Evolutionary conservation across 495 filamentous ascomycete species (phyloP).

Genomic region (Bacidia rubella): DNA sequence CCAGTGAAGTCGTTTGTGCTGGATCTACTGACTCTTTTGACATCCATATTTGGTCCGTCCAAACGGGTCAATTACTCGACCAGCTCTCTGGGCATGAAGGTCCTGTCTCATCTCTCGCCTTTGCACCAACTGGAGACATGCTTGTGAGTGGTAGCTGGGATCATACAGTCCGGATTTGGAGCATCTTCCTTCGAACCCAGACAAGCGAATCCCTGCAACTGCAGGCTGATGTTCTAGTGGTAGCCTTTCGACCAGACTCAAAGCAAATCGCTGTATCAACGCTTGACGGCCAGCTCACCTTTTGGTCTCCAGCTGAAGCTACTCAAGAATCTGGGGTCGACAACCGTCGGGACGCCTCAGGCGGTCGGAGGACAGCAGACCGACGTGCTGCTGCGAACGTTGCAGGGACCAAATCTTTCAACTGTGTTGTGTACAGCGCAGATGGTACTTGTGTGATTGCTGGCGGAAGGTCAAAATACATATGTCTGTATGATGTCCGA

Average conservation of each 20-base stretch:
- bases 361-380: conserved; percentile 75
- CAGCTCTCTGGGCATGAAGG: conserved; percentile 86
- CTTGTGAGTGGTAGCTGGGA: conserved; percentile 93
- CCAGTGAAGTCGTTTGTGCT: conserved; percentile 87
- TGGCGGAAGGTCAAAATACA: conserved; percentile 90
- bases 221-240: conserved; percentile 74
- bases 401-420: conserved; percentile 79
- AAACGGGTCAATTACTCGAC: conserved; percentile 91
- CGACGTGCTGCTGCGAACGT: conserved; percentile 82
- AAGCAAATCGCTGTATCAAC: conserved; percentile 83
- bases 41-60: conserved; percentile 95
- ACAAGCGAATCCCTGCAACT: conserved; percentile 88
- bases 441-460: conserved; percentile 85
- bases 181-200: conserved; percentile 81
- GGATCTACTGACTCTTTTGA: conserved; percentile 93
- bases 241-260: conserved; percentile 82
- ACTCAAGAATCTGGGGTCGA: conserved; percentile 71
- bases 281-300: conserved; percentile 83
- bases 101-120: conserved; percentile 73
- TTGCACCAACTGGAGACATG: conserved; percentile 69
- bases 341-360: conserved; percentile 81
- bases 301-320: conserved; percentile 85
- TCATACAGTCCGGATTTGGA: conserved; percentile 87
- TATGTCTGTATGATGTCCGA: conserved; percentile 83
- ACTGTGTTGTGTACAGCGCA: conserved; percentile 72